Conservation (phyloP, 768 basidiomycete species). For the Boletus vermiculosoides region DNA sequence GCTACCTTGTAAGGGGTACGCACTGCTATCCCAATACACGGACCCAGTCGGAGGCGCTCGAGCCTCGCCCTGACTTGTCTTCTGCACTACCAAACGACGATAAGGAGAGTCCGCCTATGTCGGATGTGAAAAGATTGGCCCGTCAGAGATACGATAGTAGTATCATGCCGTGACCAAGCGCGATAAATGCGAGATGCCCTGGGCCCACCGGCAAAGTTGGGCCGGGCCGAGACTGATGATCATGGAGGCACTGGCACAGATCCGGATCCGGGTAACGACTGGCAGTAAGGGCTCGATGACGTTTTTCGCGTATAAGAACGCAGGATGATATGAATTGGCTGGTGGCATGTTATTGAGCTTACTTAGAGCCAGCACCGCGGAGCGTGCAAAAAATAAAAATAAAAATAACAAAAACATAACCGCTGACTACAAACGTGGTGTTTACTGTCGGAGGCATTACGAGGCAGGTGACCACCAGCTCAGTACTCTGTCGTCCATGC, state of each 20-base stretch:
- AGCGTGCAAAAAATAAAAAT: not conserved
- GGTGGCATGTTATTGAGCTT: too few species aligned
- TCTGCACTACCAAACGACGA: not conserved
- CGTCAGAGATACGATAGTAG: not conserved
- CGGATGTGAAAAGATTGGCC: not conserved
- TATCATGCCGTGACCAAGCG: not conserved
- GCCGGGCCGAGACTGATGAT: not conserved
- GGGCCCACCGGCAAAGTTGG: not conserved
- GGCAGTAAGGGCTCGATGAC: not conserved
- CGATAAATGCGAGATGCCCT: slow-evolving; percentile 1
- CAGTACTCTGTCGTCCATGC: not conserved
- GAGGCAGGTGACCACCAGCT: not conserved
- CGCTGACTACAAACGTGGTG: not conserved
- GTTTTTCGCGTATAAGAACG: not conserved
- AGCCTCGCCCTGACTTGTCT: not conserved
- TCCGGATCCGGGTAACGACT: not conserved
- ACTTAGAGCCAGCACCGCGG: not conserved
- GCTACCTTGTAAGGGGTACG: not conserved
- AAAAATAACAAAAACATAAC: not conserved
- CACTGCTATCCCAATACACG: not conserved
- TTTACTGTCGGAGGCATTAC: not conserved
- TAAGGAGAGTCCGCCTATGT: not conserved
- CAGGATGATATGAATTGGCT: not conserved
- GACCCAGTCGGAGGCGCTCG: not conserved
- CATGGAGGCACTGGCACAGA: not conserved